These are phyloP conservation scores for Patellaria atrata DNA, from an alignment of 495 filamentous ascomycete genomes.

Conservation along the genomic window DNA sequence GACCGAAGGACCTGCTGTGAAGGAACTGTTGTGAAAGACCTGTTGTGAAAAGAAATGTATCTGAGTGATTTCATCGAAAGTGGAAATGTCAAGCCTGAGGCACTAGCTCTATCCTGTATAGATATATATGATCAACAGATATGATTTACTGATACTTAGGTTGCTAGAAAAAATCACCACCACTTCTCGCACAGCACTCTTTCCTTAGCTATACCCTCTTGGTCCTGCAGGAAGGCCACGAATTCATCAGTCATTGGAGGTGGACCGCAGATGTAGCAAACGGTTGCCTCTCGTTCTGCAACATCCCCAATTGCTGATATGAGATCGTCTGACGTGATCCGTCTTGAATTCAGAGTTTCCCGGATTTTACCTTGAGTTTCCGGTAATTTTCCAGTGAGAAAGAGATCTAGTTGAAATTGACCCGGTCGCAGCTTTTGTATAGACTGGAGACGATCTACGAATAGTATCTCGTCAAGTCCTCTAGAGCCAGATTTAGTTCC, in stretches of 20 bases:
- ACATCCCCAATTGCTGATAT: conserved; percentile 35
- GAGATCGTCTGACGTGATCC: conserved; percentile 27
- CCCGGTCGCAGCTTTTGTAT: too few relatives aligned
- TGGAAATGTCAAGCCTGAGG: too few relatives aligned
- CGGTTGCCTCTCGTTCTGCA: conserved; percentile 33
- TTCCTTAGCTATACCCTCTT: conserved; percentile 38
- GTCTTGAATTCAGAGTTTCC: not conserved
- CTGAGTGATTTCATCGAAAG: too few relatives aligned
- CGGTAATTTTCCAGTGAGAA: conserved; percentile 9
- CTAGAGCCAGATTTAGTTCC: conserved; percentile 15
- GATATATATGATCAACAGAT: too few relatives aligned
- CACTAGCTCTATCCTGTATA: too few relatives aligned
- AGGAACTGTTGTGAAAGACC: too few relatives aligned
- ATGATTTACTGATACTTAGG: too few relatives aligned
- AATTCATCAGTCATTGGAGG: conserved; percentile 69
- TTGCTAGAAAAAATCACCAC: conserved; percentile 62
- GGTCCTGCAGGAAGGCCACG: conserved; percentile 37
- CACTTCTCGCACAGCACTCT: conserved; percentile 72
- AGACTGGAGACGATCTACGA: too few relatives aligned
- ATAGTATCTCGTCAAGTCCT: too few relatives aligned
- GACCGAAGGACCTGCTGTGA: too few relatives aligned
- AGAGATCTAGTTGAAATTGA: conserved; percentile 13
- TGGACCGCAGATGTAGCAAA: conserved; percentile 69
- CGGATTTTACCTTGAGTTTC: not conserved
- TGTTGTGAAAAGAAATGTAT: too few relatives aligned